Percentiles rank a stretch among this genome's conserved stretches.
These are phyloP conservation scores for Xylaria sp. DNA, from an alignment of 2,329 filamentous ascomycete species.

Conservation along the genomic window DNA sequence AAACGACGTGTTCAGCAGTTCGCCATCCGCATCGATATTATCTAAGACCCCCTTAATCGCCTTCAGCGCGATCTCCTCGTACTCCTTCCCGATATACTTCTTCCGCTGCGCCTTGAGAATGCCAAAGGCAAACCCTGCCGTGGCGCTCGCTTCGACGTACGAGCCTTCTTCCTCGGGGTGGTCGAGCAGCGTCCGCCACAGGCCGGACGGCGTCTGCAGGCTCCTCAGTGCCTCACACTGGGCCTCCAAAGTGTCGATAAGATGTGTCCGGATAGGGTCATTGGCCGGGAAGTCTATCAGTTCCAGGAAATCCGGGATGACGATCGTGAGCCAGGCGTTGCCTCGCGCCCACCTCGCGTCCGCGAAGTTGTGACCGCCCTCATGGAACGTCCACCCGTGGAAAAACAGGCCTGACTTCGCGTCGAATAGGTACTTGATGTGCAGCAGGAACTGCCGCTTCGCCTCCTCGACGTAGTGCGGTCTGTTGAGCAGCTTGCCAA, in stretches of 20 bases:
- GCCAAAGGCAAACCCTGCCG: constrained; percentile 83
- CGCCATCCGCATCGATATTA: constrained; percentile 73
- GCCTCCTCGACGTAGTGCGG: constrained; percentile 82
- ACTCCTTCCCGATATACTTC: constrained; percentile 73
- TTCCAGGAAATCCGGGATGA: constrained; percentile 84
- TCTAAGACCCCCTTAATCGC: constrained; percentile 74
- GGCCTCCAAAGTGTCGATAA: constrained; percentile 72
- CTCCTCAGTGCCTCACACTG: constrained; percentile 73
- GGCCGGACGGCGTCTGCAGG: constrained; percentile 70
- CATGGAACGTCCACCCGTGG: constrained; percentile 83
- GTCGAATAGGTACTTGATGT: constrained; percentile 83
- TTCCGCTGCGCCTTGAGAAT: constrained; percentile 79
- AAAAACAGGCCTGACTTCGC: constrained; percentile 78
- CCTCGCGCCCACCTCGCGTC: constrained; percentile 68
- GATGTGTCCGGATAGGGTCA: constrained; percentile 70
- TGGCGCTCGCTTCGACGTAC: constrained; percentile 81
- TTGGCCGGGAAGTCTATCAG: constrained; percentile 71
- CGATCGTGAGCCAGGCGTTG: constrained; percentile 83
- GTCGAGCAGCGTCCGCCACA: constrained; percentile 82
- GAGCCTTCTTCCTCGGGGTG: constrained; percentile 73
- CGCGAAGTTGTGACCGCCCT: constrained; percentile 72
- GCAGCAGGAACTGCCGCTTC: constrained; percentile 79
- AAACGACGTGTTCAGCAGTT: constrained; percentile 79
- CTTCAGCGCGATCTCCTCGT: constrained; percentile 69
- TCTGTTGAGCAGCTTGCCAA: constrained; percentile 75